Conservation (phyloP, 148 eudicot species). For the Gaultheria prostrata region DNA sequence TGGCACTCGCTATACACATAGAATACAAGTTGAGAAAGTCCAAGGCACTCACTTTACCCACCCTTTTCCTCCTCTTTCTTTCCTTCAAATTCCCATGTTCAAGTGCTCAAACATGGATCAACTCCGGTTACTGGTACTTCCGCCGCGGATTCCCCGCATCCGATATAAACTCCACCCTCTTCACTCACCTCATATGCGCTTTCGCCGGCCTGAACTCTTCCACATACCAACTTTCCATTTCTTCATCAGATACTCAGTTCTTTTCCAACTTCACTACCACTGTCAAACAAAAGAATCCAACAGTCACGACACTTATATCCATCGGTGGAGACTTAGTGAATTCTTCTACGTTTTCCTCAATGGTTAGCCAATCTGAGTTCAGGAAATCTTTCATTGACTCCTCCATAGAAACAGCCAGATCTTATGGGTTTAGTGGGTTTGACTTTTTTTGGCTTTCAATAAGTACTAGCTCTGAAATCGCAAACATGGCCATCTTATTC, state of each 20-base stretch:
- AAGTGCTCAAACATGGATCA: neutral
- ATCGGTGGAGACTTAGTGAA: neutral
- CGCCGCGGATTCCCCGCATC: neutral
- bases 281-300: neutral
- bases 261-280: neutral
- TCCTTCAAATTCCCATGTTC: neutral
- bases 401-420: slow-evolving; percentile 31
- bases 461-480: slow-evolving; percentile 4
- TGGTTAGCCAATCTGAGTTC: slow-evolving; percentile 18
- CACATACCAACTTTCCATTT: neutral
- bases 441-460: slow-evolving; percentile 23
- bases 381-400: slow-evolving; percentile 36
- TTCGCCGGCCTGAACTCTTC: neutral
- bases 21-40: too few species aligned
- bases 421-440: slow-evolving; percentile 31
- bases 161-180: neutral
- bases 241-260: neutral
- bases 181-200: neutral
- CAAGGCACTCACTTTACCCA: neutral
- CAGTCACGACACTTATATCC: neutral
- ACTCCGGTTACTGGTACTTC: neutral
- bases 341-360: neutral
- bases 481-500: slow-evolving; percentile 24
- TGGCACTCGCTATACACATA: too few species aligned
- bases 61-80: neutral